Percentiles rank a stretch among this genome's conserved stretches.
Conservation (phyloP, 1,139 yeast genomes). For the Zygosaccharomyces sapae region DNA sequence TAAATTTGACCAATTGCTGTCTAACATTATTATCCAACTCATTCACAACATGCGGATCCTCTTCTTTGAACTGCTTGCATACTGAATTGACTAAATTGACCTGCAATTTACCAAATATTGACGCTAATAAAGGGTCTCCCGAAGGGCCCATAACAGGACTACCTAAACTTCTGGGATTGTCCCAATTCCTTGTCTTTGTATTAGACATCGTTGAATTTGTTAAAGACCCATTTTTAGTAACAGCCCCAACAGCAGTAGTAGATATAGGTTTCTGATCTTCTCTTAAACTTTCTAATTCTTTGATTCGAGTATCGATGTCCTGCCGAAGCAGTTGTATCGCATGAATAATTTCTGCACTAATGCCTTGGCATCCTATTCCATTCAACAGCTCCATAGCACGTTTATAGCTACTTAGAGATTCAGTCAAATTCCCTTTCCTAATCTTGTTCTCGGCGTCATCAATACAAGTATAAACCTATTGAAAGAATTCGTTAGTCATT, state of each 20-base stretch:
- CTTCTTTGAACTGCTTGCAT: slow-evolving; percentile 9
- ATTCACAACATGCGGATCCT: slow-evolving; percentile 9
- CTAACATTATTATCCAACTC: slow-evolving; percentile 13
- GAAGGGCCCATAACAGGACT: slow-evolving; percentile 9
- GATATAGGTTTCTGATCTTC: slow-evolving; percentile 10
- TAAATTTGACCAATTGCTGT: slow-evolving; percentile 29
- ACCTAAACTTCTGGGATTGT: slow-evolving; percentile 8
- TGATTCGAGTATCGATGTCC: slow-evolving; percentile 20
- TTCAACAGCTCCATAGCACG: slow-evolving; percentile 16
- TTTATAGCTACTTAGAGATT: slow-evolving; percentile 20
- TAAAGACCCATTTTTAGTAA: slow-evolving; percentile 7
- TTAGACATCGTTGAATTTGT: slow-evolving; percentile 7
- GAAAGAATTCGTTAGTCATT: slow-evolving; percentile 1
- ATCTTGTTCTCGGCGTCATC: slow-evolving; percentile 28
- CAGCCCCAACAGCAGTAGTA: not conserved
- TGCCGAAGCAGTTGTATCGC: slow-evolving; percentile 24
- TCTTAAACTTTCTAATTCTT: slow-evolving; percentile 15
- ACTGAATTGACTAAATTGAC: slow-evolving; percentile 9
- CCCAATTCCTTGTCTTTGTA: slow-evolving; percentile 12
- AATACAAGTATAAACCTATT: slow-evolving; percentile 25
- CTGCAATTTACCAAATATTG: slow-evolving; percentile 17
- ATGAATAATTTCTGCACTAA: slow-evolving; percentile 16
- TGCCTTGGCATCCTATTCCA: slow-evolving; percentile 5
- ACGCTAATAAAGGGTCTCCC: slow-evolving; percentile 17
- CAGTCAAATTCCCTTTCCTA: slow-evolving; percentile 19